phyloP scores from a whole-genome alignment of 2,329 filamentous ascomycete species.

The Aureobasidium sp. region DNA sequence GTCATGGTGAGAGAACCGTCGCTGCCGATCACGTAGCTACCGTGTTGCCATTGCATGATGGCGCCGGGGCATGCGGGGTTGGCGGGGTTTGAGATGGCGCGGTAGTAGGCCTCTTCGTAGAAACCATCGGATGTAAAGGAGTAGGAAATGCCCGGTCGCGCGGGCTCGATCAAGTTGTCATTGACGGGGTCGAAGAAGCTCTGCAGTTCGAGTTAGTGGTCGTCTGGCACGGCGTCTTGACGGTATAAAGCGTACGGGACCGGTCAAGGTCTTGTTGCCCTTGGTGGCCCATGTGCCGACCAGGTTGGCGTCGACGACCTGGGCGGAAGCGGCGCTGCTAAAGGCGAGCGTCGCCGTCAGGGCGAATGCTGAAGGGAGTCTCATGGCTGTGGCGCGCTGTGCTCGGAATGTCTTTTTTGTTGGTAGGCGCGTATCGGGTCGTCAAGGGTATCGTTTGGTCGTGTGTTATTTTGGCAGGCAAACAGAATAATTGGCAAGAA shows the following conservation, averaged over 20 bases:
- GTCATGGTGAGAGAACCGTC: constrained; percentile 54
- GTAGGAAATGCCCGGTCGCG: constrained; percentile 62
- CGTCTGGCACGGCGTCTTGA: not conserved
- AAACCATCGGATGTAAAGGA: constrained; percentile 63
- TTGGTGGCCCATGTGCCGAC: constrained; percentile 70
- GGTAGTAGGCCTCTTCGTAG: constrained; percentile 64
- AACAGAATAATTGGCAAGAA: not conserved
- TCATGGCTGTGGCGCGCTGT: constrained; percentile 6
- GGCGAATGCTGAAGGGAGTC: constrained; percentile 13
- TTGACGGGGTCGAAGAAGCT: constrained; percentile 62
- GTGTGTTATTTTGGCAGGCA: not conserved
- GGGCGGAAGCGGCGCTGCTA: constrained; percentile 3
- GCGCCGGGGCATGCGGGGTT: constrained; percentile 54
- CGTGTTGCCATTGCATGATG: constrained; percentile 69
- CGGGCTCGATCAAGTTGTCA: constrained; percentile 60
- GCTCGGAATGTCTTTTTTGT: not conserved
- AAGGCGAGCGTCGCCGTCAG: constrained; percentile 12
- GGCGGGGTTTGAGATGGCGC: constrained; percentile 53
- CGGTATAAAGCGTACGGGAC: constrained; percentile 47
- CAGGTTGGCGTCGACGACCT: constrained; percentile 32
- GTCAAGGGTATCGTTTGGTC: not conserved
- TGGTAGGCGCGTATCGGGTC: not conserved
- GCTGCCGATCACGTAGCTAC: constrained; percentile 49
- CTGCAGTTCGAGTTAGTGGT: constrained; percentile 33
- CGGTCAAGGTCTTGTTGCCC: constrained; percentile 61